phyloP scores from a whole-genome alignment of 75 land plant species.

The Selaginella moellendorffii region DNA sequence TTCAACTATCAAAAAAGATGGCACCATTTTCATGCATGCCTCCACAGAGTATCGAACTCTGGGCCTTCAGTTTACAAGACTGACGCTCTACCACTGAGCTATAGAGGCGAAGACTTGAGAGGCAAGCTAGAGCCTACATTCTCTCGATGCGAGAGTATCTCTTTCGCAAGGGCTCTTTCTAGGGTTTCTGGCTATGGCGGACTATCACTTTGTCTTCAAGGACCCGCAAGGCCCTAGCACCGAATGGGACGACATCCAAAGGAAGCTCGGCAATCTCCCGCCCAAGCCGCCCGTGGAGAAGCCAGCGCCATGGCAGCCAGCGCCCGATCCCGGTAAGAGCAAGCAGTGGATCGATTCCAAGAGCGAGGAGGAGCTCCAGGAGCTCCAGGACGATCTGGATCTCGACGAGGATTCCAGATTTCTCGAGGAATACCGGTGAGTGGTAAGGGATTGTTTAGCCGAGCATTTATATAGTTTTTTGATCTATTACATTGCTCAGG shows the following conservation, averaged over 20 bases:
- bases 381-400: conserved; percentile 57
- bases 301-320: conserved; percentile 58
- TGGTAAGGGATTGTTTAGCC: neutral
- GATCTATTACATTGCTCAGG: neutral
- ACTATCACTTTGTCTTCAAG: conserved; percentile 86
- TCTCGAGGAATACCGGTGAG: conserved; percentile 79
- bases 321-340: conserved; percentile 33
- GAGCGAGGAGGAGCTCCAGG: conserved; percentile 67
- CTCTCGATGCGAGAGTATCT: too few relatives aligned
- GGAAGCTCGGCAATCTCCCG: conserved; percentile 77
- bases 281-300: conserved; percentile 62
- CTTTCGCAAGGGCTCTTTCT: too few relatives aligned
- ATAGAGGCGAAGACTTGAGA: too few relatives aligned
- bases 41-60: conserved; percentile 9
- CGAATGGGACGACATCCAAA: conserved; percentile 90
- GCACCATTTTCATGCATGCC: too few relatives aligned
- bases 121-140: too few relatives aligned
- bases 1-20: too few relatives aligned
- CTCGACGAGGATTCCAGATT: conserved; percentile 71
- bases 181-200: conserved; percentile 31
- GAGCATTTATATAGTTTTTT: neutral
- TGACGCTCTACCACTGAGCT: conserved; percentile 10
- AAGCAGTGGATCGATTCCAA: conserved; percentile 61
- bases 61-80: too few relatives aligned
- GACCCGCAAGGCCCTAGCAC: conserved; percentile 89